Evolutionary conservation across 1,284 basidiomycete species (phyloP), one percentile per base, ranked within the genome.

Genomic region (Sporisorium exsertum): DNA sequence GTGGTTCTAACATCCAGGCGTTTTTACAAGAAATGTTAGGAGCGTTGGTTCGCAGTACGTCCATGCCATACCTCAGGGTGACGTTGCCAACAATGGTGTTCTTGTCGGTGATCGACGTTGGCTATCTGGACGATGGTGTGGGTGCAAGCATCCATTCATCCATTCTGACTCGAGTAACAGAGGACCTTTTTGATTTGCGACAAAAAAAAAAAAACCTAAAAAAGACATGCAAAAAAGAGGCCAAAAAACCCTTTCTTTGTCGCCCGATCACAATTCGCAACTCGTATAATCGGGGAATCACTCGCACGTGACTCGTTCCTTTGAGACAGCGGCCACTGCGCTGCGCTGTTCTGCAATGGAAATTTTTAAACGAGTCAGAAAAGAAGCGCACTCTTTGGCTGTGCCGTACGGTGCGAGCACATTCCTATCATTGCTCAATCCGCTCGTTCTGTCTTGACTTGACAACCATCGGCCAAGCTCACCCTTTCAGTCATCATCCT

Each of bases 301-400:
- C 6, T 9, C 20, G 20, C 55, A 57, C 55, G 55, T 57, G 55
- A 57, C 55, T 35, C 43, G 40, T 47, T 7, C 29, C n/a, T 56
- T 42, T 3, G 4, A 37, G 1, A 2, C 27, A 12, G 50, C 20
- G 32, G 33, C 33, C n/a, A 47, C 43, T 35, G 29, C 55, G 55
- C 55, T 57, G 32, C 15, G 51, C 20, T 15, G 20, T 32, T 13
- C 45, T 27, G 0, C 10, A 32, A 32, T n/a, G 54, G 22, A 57
- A 47, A 35, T 57, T 57, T 57, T 45, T 32, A 18, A 43, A 26
- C 55, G 43, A 57, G 55, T 58, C 56, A 40, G 46, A 49, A 57
- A 33, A 47, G 26, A 15, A 43, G 40, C 40, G 40, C 37, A 4
- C 5, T 40, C 13, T 15, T 24, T 24, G n/a, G 6, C 35, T 53